A percentile compares a stretch with the other conserved stretches of the same genome.
phyloP scores from a whole-genome alignment of 2,329 filamentous ascomycete species.

The Aspergillus sp. region DNA sequence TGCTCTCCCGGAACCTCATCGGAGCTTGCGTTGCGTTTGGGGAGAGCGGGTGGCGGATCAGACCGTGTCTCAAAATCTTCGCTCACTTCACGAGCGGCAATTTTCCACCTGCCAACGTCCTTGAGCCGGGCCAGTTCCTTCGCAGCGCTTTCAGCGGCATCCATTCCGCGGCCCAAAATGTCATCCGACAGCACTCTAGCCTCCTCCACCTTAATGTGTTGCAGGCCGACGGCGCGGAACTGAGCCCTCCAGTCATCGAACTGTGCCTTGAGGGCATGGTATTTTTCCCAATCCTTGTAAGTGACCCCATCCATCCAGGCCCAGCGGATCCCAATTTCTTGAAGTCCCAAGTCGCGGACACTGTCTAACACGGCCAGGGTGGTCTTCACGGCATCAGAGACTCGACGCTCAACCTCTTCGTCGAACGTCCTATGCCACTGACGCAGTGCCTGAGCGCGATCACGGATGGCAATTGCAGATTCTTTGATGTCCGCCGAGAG shows the following conservation, averaged over 20 bases:
- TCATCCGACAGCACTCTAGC: conserved; percentile 68
- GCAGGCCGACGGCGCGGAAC: conserved; percentile 72
- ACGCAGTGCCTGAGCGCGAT: conserved; percentile 72
- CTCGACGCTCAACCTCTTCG: conserved; percentile 64
- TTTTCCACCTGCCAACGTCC: conserved; percentile 81
- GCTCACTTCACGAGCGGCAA: conserved; percentile 68
- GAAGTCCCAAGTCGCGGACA: conserved; percentile 79
- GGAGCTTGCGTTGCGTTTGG: conserved; percentile 26
- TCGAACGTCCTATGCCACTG: conserved; percentile 75
- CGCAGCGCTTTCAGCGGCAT: conserved; percentile 72
- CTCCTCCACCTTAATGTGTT: conserved; percentile 67
- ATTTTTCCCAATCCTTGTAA: conserved; percentile 96
- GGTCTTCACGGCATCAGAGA: conserved; percentile 71
- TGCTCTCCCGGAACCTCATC: conserved; percentile 10
- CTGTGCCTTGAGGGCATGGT: conserved; percentile 79
- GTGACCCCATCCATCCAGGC: conserved; percentile 94
- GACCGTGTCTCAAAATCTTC: conserved; percentile 75
- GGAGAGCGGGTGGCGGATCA: conserved; percentile 32
- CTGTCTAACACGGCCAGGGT: conserved; percentile 80
- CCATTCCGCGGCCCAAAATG: conserved; percentile 78
- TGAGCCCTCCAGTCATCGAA: conserved; percentile 84
- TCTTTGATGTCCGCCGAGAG: conserved; percentile 60
- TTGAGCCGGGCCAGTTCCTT: conserved; percentile 78
- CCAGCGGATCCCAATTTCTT: conserved; percentile 91
- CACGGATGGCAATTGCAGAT: conserved; percentile 72